Conservation (phyloP, 805 yeast species). For the Yarrowia alimentaria region DNA sequence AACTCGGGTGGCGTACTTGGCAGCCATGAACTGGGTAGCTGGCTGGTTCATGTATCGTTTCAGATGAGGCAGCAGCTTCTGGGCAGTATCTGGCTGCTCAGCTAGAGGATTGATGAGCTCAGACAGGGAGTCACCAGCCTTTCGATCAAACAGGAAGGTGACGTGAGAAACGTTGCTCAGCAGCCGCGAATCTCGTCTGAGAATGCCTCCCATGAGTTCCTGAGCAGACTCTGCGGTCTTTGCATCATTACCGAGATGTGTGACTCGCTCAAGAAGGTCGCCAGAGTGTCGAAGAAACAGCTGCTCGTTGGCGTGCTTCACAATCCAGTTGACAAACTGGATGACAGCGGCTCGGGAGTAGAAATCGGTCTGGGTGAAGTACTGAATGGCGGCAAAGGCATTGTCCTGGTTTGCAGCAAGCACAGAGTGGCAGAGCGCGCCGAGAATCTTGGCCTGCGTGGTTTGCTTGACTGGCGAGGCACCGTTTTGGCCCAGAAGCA, state of each 20-base stretch:
- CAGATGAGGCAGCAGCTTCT: constrained; percentile 14
- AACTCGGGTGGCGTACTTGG: constrained; percentile 62
- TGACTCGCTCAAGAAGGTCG: constrained; percentile 4
- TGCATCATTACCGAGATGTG: constrained; percentile 11
- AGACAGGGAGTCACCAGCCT: constrained; percentile 2
- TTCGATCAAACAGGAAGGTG: constrained; percentile 68
- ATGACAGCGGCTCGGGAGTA: constrained; percentile 58
- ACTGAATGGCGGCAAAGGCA: constrained; percentile 54
- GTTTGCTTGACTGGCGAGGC: constrained; percentile 54
- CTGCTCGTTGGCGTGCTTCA: constrained; percentile 17
- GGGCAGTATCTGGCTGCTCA: constrained; percentile 9
- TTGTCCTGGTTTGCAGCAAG: constrained; percentile 49
- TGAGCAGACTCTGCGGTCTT: constrained; percentile 44
- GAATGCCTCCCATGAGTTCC: constrained; percentile 71
- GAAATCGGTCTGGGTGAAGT: constrained; percentile 54
- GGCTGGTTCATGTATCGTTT: constrained; percentile 39
- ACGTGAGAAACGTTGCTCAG: constrained; percentile 51
- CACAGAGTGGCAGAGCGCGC: constrained; percentile 52
- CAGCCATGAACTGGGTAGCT: constrained; percentile 59
- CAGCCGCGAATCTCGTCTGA: constrained; percentile 49
- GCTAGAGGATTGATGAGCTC: constrained; percentile 22
- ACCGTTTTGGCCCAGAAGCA: constrained; percentile 53
- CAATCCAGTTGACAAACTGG: constrained; percentile 56
- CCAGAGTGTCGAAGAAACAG: constrained; percentile 11
- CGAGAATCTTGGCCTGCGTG: constrained; percentile 57